Evolutionary conservation across 2,329 filamentous ascomycete genomes (phyloP), one percentile per base, ranked within the genome.

Genomic region (Diatrype stigma): DNA sequence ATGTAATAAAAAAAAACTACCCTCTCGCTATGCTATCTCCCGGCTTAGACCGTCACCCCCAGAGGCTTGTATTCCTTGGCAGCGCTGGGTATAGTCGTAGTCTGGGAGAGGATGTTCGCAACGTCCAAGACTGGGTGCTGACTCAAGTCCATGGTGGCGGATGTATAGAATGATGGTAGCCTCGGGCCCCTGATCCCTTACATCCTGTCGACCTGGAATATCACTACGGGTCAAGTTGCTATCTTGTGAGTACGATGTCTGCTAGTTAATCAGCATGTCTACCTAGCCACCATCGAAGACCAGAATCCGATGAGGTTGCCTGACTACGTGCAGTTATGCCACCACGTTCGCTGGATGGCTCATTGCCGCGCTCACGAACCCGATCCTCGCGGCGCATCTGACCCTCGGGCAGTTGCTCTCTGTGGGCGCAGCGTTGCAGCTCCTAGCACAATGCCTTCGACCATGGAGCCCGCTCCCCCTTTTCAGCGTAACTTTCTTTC

Each of bases 141-240:
- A n/a, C n/a, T n/a, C n/a, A n/a, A n/a, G n/a, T n/a, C n/a, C n/a
- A n/a, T n/a, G n/a, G n/a, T n/a, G n/a, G n/a, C n/a, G n/a, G n/a
- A n/a, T n/a, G n/a, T 16, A 28, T 26, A 44, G 40, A 87, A 85
- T 51, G 84, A 87, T 61, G 84, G 84, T 30, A 84, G 78, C 53
- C 69, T 86, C 1, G 84, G 84, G 2, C 75, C 84, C 1, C 56
- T 87, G 14, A 77, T 86, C 1, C 84, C 84, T 0, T 84, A 86
- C 58, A 73, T 87, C 10, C 73, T 86, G 3, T 71, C 74, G 5
- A 74, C 76, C 3, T 85, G 85, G 58, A 55, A 69, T 5, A 75
- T 67, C 26, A 58, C 63, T 22, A 66, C 63, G 1, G 62, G 65
- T 7, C 62, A 67, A 48, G 54, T 62, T 10, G 65, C 58, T 35